These are phyloP conservation scores for Ilyonectria mors-panacis DNA, from an alignment of 2,329 filamentous ascomycete genomes.

Conservation along the genomic window DNA sequence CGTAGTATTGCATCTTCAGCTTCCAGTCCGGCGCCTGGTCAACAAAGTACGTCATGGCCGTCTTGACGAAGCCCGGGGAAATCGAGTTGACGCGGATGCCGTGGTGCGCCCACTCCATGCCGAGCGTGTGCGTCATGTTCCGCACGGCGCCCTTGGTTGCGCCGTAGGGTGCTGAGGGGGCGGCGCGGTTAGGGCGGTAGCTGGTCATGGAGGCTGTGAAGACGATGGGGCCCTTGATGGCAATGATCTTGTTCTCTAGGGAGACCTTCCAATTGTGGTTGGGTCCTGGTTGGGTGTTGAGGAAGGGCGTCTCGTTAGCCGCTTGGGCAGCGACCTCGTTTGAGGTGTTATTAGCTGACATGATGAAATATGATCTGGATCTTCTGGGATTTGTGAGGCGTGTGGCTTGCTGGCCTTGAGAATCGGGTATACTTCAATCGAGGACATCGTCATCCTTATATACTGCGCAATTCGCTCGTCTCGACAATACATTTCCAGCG, in stretches of 20 bases:
- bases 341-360: not conserved
- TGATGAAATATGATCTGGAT: not conserved
- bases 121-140: conserved; percentile 58
- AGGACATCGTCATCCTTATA: no score
- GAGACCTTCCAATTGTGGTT: no score
- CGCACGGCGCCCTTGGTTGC: conserved; percentile 61
- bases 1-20: conserved; percentile 68
- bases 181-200: conserved; percentile 62
- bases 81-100: conserved; percentile 63
- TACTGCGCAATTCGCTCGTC: no score
- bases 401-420: not conserved
- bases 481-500: no score
- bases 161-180: conserved; percentile 60
- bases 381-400: not conserved
- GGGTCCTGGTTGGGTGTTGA: conserved; percentile 22
- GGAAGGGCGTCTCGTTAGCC: not conserved
- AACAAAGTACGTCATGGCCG: conserved; percentile 51
- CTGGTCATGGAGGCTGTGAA: conserved; percentile 65
- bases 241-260: no score
- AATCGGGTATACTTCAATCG: not conserved
- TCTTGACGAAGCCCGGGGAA: conserved; percentile 60
- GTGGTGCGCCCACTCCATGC: conserved; percentile 65
- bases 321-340: not conserved
- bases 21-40: conserved; percentile 64
- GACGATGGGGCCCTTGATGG: conserved; percentile 55